Percentiles rank a stretch among this genome's conserved stretches.
These are phyloP conservation scores for Aristolochia fimbriata DNA, from an alignment of 164 flowering plant species.

Conservation along the genomic window DNA sequence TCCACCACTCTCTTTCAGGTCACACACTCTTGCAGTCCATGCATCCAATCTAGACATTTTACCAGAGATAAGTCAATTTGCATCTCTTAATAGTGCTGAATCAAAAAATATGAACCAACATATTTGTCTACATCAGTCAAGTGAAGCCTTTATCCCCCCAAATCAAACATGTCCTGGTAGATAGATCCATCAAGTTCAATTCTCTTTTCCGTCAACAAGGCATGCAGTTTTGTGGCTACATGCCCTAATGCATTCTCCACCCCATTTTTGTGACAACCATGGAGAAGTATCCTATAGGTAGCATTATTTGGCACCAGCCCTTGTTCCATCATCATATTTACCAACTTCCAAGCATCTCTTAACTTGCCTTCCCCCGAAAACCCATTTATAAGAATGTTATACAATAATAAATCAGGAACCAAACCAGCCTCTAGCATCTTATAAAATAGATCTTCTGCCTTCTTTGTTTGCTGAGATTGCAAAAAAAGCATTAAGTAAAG, in stretches of 20 bases:
- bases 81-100: too few species aligned
- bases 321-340: slow-evolving; percentile 29
- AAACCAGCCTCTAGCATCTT: slow-evolving; percentile 34
- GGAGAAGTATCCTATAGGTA: slow-evolving; percentile 28
- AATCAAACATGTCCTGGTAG: background rate
- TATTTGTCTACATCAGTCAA: background rate
- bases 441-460: slow-evolving; percentile 28
- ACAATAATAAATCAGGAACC: slow-evolving; percentile 35
- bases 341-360: slow-evolving; percentile 25
- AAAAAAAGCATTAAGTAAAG: slow-evolving; percentile 41
- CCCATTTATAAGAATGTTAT: slow-evolving; percentile 43
- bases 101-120: too few species aligned
- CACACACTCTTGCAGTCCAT: too few species aligned
- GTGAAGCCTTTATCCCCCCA: background rate
- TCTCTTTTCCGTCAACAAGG: slow-evolving; percentile 20
- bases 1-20: too few species aligned
- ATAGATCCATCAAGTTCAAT: slow-evolving; percentile 3
- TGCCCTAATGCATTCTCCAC: slow-evolving; percentile 20
- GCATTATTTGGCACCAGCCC: slow-evolving; percentile 30
- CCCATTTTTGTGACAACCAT: slow-evolving; percentile 27
- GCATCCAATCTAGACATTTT: too few species aligned
- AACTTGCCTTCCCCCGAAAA: slow-evolving; percentile 29
- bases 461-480: slow-evolving; percentile 32
- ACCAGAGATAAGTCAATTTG: too few species aligned
- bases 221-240: slow-evolving; percentile 23